Evolutionary conservation across 2,329 filamentous ascomycete species (phyloP).

Genomic region (Penicillium brasilianum): DNA sequence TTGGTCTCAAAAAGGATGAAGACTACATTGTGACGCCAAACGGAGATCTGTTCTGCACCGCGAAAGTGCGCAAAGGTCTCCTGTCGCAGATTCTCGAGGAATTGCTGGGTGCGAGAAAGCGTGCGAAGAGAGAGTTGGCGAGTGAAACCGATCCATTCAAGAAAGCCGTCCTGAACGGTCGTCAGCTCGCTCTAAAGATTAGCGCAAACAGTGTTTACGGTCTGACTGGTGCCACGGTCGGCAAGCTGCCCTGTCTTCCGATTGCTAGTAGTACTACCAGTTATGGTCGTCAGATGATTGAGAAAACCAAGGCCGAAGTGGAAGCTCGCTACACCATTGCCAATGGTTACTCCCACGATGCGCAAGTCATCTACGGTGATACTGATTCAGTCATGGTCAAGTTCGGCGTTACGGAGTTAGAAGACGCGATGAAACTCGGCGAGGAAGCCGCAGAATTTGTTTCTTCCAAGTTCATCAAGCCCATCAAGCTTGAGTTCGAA

Average conservation of each 20-base stretch:
- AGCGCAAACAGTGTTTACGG: slow-evolving; percentile 98
- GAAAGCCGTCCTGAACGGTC: slow-evolving; percentile 95
- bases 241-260: slow-evolving; percentile 90
- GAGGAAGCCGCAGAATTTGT: slow-evolving; percentile 88
- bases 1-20: slow-evolving; percentile 80
- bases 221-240: slow-evolving; percentile 92
- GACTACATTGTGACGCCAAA: slow-evolving; percentile 98
- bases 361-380: slow-evolving; percentile 97
- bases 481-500: slow-evolving; percentile 98
- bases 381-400: slow-evolving; percentile 99
- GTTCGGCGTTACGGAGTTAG: slow-evolving; percentile 86
- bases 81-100: slow-evolving; percentile 96
- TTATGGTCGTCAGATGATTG: slow-evolving; percentile 98
- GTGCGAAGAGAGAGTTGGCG: slow-evolving; percentile 87
- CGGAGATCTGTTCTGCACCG: slow-evolving; percentile 88
- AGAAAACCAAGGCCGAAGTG: slow-evolving; percentile 95
- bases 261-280: slow-evolving; percentile 97
- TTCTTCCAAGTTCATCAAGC: slow-evolving; percentile 89
- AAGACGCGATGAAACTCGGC: slow-evolving; percentile 92
- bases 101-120: slow-evolving; percentile 86
- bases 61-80: slow-evolving; percentile 86
- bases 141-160: slow-evolving; percentile 94
- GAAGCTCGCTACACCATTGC: slow-evolving; percentile 87
- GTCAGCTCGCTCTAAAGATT: slow-evolving; percentile 93
- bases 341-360: slow-evolving; percentile 93